phyloP scores from a whole-genome alignment of 108 stramenopile genomes.

The Conticribra weissflogii region DNA sequence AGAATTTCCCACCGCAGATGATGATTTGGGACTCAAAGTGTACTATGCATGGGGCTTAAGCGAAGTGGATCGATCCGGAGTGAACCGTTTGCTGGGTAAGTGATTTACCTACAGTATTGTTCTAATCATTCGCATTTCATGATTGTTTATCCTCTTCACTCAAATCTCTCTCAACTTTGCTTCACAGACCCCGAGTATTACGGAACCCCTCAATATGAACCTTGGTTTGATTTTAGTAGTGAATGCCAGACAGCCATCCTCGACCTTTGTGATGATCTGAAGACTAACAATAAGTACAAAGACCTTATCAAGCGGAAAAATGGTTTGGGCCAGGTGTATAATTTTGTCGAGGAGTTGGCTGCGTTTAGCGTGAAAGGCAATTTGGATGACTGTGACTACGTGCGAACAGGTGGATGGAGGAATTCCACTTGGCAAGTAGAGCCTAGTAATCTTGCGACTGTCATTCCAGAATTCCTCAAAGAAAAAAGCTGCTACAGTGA shows the following conservation, averaged over 20 bases:
- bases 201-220: slow-evolving; percentile 38
- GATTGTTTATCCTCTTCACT: too few relatives aligned
- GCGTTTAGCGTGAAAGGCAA: slow-evolving; percentile 47
- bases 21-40: slow-evolving; percentile 51
- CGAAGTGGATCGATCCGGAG: slow-evolving; percentile 52
- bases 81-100: slow-evolving; percentile 54
- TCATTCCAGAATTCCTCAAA: slow-evolving; percentile 38
- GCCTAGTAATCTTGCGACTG: slow-evolving; percentile 3
- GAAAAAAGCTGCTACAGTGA: slow-evolving; percentile 43
- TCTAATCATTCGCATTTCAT: too few relatives aligned
- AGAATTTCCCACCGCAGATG: slow-evolving; percentile 41
- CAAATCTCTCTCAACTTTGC: too few relatives aligned
- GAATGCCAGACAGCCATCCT: slow-evolving; percentile 55
- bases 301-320: slow-evolving; percentile 49
- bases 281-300: slow-evolving; percentile 34
- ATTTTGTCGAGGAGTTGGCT: slow-evolving; percentile 57
- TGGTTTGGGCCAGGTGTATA: slow-evolving; percentile 49
- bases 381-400: slow-evolving; percentile 44
- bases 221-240: slow-evolving; percentile 44
- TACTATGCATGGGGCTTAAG: slow-evolving; percentile 58
- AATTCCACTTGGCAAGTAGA: slow-evolving; percentile 44
- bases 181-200: slow-evolving; percentile 37
- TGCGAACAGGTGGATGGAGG: slow-evolving; percentile 44
- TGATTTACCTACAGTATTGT: too few relatives aligned
- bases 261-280: slow-evolving; percentile 40